Base-by-base conservation (phyloP, 768 basidiomycete species). In the Trametes elegans region DNA sequence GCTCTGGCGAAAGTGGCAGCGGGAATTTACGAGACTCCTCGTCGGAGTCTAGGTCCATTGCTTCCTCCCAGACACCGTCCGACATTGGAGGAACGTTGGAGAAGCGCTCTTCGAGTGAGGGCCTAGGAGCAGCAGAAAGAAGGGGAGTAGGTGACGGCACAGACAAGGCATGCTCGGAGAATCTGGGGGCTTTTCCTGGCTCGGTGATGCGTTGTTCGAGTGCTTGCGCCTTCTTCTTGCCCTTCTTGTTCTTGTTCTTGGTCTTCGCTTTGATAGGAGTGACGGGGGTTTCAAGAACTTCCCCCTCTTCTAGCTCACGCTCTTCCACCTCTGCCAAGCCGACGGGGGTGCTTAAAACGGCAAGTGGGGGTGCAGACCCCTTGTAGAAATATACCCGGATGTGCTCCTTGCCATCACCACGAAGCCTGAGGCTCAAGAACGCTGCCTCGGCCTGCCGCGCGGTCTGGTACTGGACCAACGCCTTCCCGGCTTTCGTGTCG, bases 351-450 rank as follows among this genome's bases (percentile, higher is more conserved):
- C 43, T 39, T 11, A 38, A 36, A 14, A 54, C 45, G 23, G 34
- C 38, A 6, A 49, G 53, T 0, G 51, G 40, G 16, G 53, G 21
- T 7, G 46, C 51, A 4, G 28, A 24, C 1, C 51, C 53, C 1
- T 61, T 53, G 47, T 64, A 69, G 60, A 65, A 66, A n/a, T 55
- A 69, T 26, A 59, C 65, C 7, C 68, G 45, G 9, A 69, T 64
- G 39, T 69, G 66, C 42, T 66, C 63, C 47, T 56, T 65, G 4
- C 66, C 66, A 8, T 64, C 61, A 1, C 62, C 66, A 19, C 39
- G 36, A 16, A 68, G 34, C 21, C 63, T 49, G 5, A 54, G 46
- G 42, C 68, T 64, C 5, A 43, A 45, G 40, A 57, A 68, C 24
- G 66, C 68, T 5, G 23, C 23, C 21, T 58, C 27, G 6, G 65